Evolutionary conservation across 352 stramenopile genomes (phyloP), one percentile per base, ranked within the genome.

Genomic region (Phytophthora macrochlamydospora): DNA sequence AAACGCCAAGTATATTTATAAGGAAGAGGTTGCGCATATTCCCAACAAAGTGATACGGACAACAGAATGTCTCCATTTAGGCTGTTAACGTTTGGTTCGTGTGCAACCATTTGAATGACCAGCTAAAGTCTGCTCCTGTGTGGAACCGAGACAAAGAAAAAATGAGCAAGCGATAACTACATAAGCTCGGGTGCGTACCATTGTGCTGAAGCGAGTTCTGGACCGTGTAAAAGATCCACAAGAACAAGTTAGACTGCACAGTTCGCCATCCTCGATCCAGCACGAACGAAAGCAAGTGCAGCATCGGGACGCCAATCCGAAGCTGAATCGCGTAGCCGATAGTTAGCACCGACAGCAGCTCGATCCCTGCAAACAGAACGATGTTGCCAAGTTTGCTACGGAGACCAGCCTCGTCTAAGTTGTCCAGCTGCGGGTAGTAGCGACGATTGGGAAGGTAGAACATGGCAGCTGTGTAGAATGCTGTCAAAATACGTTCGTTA

Each of bases 141-240:
- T 40, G 30, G 35, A 30, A 38, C 30, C 28, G n/a, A 51, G 30
- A 51, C 18, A 2, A 61, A 11, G 3, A 29, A 45, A 18, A 40
- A 4, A 43, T 32, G 28, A 43, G 13, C 33, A 51, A 30, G 14
- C 3, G 18, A 18, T 24, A 7, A 2, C 28, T 33, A 18, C 7
- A 43, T 31, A 24, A 37, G 8, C 18, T 24, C 18, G 18, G 9
- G 12, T 9, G 18, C 57, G 30, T 53, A 61, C 64, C 51, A 35
- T 67, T 65, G 35, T 67, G 57, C 14, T 59, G 42, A 2, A 71
- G 46, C 24, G 64, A 67, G n/a, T 61, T 63, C 45, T 71, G 58
- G 9, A 71, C 56, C 9, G 64, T 66, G 56, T 71, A 67, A 40
- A 67, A 61, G 7, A 67, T 67, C 52, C 57, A 63, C 42, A 71